A percentile compares a stretch with the other conserved stretches of the same genome.
Conservation (phyloP, 2,329 filamentous ascomycete genomes). For the Emmonsia crescens region DNA sequence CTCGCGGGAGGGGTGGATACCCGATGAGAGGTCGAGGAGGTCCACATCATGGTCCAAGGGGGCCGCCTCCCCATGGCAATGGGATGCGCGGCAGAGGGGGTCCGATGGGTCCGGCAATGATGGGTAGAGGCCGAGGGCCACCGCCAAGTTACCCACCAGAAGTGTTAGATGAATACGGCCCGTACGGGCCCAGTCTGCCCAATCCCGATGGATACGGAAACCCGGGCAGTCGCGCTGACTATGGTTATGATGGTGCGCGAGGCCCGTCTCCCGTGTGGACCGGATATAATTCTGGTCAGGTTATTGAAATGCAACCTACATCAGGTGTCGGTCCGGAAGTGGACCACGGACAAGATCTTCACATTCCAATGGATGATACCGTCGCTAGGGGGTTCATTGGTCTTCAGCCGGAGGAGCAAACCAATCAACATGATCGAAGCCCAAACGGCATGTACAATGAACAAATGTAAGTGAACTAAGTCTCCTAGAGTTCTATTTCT, state of each 20-base stretch:
- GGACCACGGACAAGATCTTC: slow-evolving; percentile 3
- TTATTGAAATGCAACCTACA: slow-evolving; percentile 72
- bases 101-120: slow-evolving; percentile 33
- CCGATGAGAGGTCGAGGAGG: slow-evolving; percentile 35
- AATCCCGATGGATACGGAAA: slow-evolving; percentile 29
- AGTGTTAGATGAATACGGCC: slow-evolving; percentile 24
- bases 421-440: slow-evolving; percentile 43
- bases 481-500: slow-evolving; percentile 5
- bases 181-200: slow-evolving; percentile 22
- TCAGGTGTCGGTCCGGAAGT: slow-evolving; percentile 34
- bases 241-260: slow-evolving; percentile 18
- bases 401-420: slow-evolving; percentile 48
- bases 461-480: slow-evolving; percentile 51
- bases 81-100: slow-evolving; percentile 25
- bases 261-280: slow-evolving; percentile 25
- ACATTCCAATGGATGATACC: slow-evolving; percentile 50
- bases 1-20: slow-evolving; percentile 48
- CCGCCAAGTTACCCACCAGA: slow-evolving; percentile 42
- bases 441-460: slow-evolving; percentile 63
- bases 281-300: slow-evolving; percentile 45
- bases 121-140: slow-evolving; percentile 36
- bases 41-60: slow-evolving; percentile 26
- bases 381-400: slow-evolving; percentile 66
- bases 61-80: slow-evolving; percentile 33
- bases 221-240: slow-evolving; percentile 13